A percentile compares a stretch with the other conserved stretches of the same genome.
Conservation (phyloP, 2,329 filamentous ascomycete species). For the Dactylonectria macrodidyma region DNA sequence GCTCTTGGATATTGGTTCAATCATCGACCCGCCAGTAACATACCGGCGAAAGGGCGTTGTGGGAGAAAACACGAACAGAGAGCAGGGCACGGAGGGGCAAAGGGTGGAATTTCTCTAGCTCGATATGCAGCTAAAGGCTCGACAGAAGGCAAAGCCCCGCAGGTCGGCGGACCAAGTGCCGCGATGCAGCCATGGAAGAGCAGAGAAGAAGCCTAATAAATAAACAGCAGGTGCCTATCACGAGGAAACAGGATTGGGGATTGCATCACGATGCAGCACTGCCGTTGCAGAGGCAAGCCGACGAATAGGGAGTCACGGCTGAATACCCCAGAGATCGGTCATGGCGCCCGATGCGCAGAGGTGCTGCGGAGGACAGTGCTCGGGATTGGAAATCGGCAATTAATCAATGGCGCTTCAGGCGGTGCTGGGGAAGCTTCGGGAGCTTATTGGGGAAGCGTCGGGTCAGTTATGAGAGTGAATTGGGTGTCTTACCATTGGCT, state of each 20-base stretch:
- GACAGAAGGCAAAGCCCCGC: not conserved
- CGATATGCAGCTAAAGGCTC: not conserved
- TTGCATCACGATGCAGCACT: not conserved
- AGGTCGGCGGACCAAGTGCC: not conserved
- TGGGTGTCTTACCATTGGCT: not conserved
- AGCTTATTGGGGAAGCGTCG: not conserved
- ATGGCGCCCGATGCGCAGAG: slow-evolving; percentile 7
- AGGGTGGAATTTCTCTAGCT: not conserved
- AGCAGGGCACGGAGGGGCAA: not conserved
- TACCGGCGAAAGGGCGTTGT: not conserved
- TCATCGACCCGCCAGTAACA: not conserved
- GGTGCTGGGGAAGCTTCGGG: not conserved
- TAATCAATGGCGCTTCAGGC: slow-evolving; percentile 15
- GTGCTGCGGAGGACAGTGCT: slow-evolving; percentile 25
- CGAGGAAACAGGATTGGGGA: not conserved
- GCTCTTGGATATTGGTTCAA: not conserved
- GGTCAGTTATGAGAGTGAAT: not conserved
- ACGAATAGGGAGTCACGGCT: slow-evolving; percentile 24
- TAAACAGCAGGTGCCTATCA: not conserved
- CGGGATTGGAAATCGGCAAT: slow-evolving; percentile 40
- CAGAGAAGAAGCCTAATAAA: not conserved
- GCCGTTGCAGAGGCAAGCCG: not conserved
- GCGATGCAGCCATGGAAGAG: not conserved
- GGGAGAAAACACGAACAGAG: too few relatives aligned
- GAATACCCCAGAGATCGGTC: slow-evolving; percentile 22